Percentiles rank a stretch among this genome's conserved stretches.
Evolutionary conservation across 345 rosid genomes (phyloP).

Genomic region (Acer yangbiense): DNA sequence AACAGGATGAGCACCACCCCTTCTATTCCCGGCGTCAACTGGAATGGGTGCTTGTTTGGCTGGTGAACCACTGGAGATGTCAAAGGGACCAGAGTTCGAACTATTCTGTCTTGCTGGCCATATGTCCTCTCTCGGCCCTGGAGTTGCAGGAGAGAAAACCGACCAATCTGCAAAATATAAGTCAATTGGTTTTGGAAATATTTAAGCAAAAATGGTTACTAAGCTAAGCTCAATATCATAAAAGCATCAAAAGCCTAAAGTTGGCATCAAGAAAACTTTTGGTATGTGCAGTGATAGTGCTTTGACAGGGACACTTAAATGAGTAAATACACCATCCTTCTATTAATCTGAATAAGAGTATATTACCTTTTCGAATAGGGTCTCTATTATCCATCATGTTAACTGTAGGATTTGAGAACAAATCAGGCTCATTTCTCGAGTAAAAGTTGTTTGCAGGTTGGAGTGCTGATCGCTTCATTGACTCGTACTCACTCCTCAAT

Average conservation of each 20-base stretch:
- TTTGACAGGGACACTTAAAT: neutral
- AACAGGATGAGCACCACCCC: constrained; percentile 44
- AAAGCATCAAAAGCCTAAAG: neutral
- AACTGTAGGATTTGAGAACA: constrained; percentile 62
- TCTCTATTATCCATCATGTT: constrained; percentile 70
- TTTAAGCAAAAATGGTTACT: constrained; percentile 31
- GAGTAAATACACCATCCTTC: constrained; percentile 16
- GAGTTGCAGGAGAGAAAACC: constrained; percentile 82
- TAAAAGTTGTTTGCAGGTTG: constrained; percentile 74
- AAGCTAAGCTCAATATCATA: constrained; percentile 1
- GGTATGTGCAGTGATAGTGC: neutral
- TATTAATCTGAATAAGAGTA: constrained; percentile 3
- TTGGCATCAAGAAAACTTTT: neutral
- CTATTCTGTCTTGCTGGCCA: constrained; percentile 92
- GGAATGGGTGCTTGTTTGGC: constrained; percentile 53
- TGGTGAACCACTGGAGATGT: constrained; percentile 64
- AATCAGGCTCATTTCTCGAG: constrained; percentile 66
- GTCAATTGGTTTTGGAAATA: constrained; percentile 69
- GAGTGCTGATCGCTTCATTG: constrained; percentile 75
- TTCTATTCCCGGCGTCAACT: constrained; percentile 61
- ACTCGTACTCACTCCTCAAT: constrained; percentile 74
- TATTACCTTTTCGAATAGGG: constrained; percentile 69
- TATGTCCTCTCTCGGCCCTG: constrained; percentile 88
- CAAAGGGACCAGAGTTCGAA: constrained; percentile 71
- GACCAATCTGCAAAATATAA: constrained; percentile 85